Conservation (phyloP, 139 green algal genomes). For the Pseudopediastrum boryanum region DNA sequence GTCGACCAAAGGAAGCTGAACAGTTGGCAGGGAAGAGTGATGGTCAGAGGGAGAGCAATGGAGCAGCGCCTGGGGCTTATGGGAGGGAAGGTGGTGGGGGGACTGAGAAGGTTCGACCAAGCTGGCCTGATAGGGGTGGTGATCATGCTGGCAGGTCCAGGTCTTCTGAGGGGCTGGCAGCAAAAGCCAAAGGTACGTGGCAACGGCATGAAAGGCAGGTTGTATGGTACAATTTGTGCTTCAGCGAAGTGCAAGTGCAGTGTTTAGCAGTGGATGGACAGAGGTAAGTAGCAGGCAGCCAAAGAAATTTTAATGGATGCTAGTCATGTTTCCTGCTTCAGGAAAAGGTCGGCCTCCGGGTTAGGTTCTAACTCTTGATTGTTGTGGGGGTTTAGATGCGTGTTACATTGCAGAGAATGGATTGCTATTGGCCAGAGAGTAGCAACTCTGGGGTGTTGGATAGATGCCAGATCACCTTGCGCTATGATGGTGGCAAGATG, state of each 20-base stretch:
- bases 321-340: too few relatives aligned
- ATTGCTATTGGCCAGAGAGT: too few relatives aligned
- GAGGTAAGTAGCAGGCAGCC: background rate
- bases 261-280: background rate
- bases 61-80: constrained; percentile 3
- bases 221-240: background rate
- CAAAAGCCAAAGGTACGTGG: constrained; percentile 1
- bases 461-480: too few relatives aligned
- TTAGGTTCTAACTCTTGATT: too few relatives aligned
- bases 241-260: background rate
- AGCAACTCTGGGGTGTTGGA: too few relatives aligned
- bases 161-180: background rate
- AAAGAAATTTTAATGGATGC: background rate
- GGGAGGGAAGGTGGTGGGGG: background rate
- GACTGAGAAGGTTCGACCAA: constrained; percentile 13
- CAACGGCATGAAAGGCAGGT: background rate
- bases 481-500: too few relatives aligned
- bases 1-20: background rate
- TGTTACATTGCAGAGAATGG: too few relatives aligned
- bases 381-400: too few relatives aligned
- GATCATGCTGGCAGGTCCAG: background rate
- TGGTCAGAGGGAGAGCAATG: background rate
- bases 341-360: too few relatives aligned
- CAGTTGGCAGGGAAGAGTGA: background rate
- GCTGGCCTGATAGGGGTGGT: constrained; percentile 25